Evolutionary conservation across 164 flowering plant species (phyloP), one percentile per base, ranked within the genome.

Genomic region (Stephania japonica): DNA sequence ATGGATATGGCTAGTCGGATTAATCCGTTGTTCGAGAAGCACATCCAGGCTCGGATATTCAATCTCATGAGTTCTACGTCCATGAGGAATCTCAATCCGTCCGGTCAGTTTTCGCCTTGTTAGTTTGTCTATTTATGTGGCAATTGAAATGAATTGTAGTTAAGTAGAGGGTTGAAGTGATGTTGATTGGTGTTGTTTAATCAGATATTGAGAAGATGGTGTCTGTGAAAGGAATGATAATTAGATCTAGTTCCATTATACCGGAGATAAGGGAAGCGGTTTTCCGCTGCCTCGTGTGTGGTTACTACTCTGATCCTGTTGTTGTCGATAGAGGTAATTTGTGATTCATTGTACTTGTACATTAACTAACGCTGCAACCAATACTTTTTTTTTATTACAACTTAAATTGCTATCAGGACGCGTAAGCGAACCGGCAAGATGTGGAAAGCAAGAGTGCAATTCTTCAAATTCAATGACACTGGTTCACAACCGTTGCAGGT

Each of bases 401-500:
- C 75, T 73, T 68, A 25, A 50, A 24, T 71, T 73, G 43, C 38
- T n/a, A 32, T 32, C 78, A 95, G 99, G 99, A 69, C 87, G 89
- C 75, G 82, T 95, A 25, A 86, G 67, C 75, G 99, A 95, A 76
- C 99, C 99, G 5, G 78, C 83, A 1, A 73, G 81, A 44, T 93
- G 99, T 75, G 81, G 76, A 67, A 87, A 85, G 81, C 86, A 80
- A 70, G 98, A 95, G 71, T 95, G 99, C 75, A 86, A 83, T 21
- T 83, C 98, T 49, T 80, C 76, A 82, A 90, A 91, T 79, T 90
- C 99, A 63, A 91, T 95, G 98, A 80, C 91, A 10, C 75, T 95
- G 67, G 90, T 90, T 75, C 99, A 95, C 80, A 95, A 95, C 73
- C 81, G 98, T 72, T 93, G 98, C 93, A 93, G 97, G 99, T 93